These are phyloP conservation scores for Cryptococcus maquisensis DNA, from an alignment of 1,284 basidiomycete genomes.

Conservation along the genomic window DNA sequence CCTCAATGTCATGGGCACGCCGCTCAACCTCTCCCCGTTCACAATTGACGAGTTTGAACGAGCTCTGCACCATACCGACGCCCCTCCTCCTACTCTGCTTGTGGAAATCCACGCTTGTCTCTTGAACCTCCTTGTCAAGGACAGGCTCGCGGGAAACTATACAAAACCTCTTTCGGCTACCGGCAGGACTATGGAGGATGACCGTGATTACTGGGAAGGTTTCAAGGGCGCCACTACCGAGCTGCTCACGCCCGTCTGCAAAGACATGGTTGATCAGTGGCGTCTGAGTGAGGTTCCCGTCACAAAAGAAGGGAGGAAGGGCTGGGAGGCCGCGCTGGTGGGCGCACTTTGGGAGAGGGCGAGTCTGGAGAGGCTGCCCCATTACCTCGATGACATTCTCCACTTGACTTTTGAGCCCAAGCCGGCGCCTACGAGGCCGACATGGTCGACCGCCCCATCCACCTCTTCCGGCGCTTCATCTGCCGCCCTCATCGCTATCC, in stretches of 20 bases:
- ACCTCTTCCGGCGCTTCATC: constrained; percentile 39
- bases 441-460: constrained; percentile 44
- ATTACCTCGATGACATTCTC: constrained; percentile 68
- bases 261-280: constrained; percentile 30
- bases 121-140: constrained; percentile 76
- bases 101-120: constrained; percentile 84
- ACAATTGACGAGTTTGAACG: constrained; percentile 91
- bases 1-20: constrained; percentile 82
- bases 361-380: constrained; percentile 66
- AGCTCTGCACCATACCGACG: constrained; percentile 70
- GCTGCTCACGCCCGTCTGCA: constrained; percentile 37
- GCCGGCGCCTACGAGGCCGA: constrained; percentile 43
- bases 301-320: constrained; percentile 38
- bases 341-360: constrained; percentile 90
- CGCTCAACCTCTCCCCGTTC: constrained; percentile 82
- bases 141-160: constrained; percentile 52
- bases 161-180: constrained; percentile 30
- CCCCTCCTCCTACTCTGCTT: constrained; percentile 64
- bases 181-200: constrained; percentile 24
- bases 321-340: constrained; percentile 75
- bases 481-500: not conserved
- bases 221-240: constrained; percentile 45
- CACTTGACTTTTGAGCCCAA: constrained; percentile 62
- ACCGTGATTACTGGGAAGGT: constrained; percentile 47
- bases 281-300: constrained; percentile 30